phyloP scores from a whole-genome alignment of 768 basidiomycete genomes.

The Macrocybe gigantea region DNA sequence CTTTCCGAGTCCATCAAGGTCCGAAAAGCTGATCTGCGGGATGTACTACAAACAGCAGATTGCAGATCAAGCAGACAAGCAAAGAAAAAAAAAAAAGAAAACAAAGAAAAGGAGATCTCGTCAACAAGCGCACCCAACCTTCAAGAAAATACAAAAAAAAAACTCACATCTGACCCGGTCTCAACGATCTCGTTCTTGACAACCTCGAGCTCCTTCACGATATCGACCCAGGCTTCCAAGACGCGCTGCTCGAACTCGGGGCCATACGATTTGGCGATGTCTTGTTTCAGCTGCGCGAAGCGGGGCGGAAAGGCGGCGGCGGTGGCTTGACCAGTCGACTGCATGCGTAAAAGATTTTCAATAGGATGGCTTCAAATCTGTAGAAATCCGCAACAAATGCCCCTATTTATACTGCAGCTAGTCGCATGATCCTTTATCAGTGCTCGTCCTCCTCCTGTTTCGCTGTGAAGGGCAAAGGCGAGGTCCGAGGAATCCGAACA shows the following conservation, averaged over 20 bases:
- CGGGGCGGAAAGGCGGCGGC: conserved; percentile 33
- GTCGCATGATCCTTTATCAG: too few species aligned
- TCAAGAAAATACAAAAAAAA: not conserved
- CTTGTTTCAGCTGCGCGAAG: conserved; percentile 51
- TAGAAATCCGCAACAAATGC: too few species aligned
- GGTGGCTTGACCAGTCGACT: not conserved
- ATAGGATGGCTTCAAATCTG: too few species aligned
- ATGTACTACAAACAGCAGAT: conserved; percentile 35
- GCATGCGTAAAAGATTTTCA: too few species aligned
- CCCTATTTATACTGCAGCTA: too few species aligned
- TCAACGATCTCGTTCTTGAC: conserved; percentile 38
- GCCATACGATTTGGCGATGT: conserved; percentile 41
- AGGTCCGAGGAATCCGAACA: too few species aligned
- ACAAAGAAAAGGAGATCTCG: too few species aligned
- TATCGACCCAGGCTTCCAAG: conserved; percentile 52
- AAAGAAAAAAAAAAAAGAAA: too few species aligned
- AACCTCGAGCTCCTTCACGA: conserved; percentile 44
- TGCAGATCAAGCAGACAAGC: not conserved
- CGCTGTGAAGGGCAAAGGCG: too few species aligned
- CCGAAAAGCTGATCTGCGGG: conserved; percentile 54
- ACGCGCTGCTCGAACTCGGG: conserved; percentile 45
- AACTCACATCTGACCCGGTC: conserved; percentile 44
- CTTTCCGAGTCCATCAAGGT: conserved; percentile 38
- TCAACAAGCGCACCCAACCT: not conserved
- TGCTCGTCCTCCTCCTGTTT: too few species aligned